Base-by-base conservation (phyloP, 768 basidiomycete species). In the Strobilomyces dryophilus region DNA sequence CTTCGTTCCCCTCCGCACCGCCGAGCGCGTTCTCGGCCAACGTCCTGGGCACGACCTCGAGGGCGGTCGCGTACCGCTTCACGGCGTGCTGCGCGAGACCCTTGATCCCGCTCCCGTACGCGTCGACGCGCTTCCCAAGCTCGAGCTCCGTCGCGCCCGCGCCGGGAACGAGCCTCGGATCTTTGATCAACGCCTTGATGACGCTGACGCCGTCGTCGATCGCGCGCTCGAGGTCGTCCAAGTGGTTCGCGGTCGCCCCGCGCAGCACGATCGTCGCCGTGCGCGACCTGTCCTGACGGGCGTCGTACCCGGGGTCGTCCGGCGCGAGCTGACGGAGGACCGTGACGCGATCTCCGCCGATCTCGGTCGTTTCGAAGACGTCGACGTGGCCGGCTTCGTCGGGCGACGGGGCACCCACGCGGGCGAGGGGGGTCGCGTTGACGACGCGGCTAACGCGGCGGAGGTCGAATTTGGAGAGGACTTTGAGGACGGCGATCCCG, bases 131-230 rank as follows among this genome's bases (percentile, higher is more conserved):
- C 66, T 78, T 81, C 5, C 89, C 87, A n/a, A 99, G 80, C 75
- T 95, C 95, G 41, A 98, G 76, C 74, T 99, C 97, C 26, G 87
- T 83, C 2, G 97, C 92, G 11, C 95, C 97, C 8, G 94, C 97
- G 4, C 97, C 97, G 8, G 97, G 87, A 2, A 98, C 89, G 53
- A 98, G 76, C 43, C 95, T 76, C 26, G 85, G 77, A 62, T 99
- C 95, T 68, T 95, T 94, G 64, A 99, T 72, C 58, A 99, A 70
- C 27, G 88, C 80, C 71, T 98, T 94, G 74, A 99, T 89, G 40
- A 95, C 95, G 71, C 91, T 94, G 58, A 95, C 93, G 26, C 95
- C 97, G 62, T 98, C 95, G 66, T 98, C 97, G 44, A 99, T 78
- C 27, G 95, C 94, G 26, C 97, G 82, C 71, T 99, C 95, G 32